These are phyloP conservation scores for Dipteronia dyeriana DNA, from an alignment of 345 rosid species.

Conservation along the genomic window DNA sequence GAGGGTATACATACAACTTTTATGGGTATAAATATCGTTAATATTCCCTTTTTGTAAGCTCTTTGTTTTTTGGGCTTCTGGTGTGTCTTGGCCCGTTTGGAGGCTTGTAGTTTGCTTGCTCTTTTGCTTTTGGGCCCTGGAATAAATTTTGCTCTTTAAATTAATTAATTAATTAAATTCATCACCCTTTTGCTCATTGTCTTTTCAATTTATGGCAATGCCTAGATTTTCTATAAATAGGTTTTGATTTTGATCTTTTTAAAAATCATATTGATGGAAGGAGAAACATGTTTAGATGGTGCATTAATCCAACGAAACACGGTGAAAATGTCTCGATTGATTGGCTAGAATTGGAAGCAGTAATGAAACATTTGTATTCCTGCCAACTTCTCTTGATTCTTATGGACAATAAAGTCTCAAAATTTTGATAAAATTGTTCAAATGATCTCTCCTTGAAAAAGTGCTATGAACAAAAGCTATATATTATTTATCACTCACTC, in stretches of 20 bases:
- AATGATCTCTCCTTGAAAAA: constrained; percentile 16
- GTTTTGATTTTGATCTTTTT: neutral
- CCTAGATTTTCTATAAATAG: neutral
- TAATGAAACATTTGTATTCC: constrained; percentile 5
- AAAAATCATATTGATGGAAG: neutral
- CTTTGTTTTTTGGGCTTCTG: too few relatives aligned
- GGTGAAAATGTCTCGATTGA: too few relatives aligned
- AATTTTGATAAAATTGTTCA: constrained; percentile 1
- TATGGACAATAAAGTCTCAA: neutral
- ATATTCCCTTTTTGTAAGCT: too few relatives aligned
- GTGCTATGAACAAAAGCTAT: constrained; percentile 17
- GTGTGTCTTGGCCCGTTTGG: too few relatives aligned
- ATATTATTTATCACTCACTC: neutral
- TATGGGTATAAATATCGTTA: too few relatives aligned
- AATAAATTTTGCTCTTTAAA: too few relatives aligned
- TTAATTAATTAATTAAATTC: too few relatives aligned
- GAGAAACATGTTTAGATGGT: too few relatives aligned
- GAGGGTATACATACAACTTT: too few relatives aligned
- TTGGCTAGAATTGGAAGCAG: neutral
- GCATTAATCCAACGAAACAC: too few relatives aligned
- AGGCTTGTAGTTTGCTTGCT: too few relatives aligned
- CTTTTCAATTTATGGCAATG: neutral
- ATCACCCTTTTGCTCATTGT: neutral
- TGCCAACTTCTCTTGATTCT: neutral
- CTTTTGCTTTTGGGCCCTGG: too few relatives aligned